Evolutionary conservation across 768 basidiomycete genomes (phyloP).

Genomic region (Thelephora aurantiotincta): DNA sequence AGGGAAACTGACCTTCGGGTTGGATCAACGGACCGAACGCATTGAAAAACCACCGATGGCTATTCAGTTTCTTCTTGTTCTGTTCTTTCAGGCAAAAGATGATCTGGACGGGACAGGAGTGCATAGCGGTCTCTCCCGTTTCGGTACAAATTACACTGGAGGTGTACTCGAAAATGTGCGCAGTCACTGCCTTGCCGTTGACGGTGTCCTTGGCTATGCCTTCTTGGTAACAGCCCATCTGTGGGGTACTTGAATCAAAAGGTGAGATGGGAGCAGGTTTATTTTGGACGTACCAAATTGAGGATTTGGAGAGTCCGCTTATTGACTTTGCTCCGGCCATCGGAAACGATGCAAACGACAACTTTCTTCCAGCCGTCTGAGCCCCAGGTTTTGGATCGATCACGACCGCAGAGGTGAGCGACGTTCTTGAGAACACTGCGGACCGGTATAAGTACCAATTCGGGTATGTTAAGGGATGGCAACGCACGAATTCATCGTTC

Average conservation of each 20-base stretch:
- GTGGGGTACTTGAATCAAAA: constrained; percentile 2
- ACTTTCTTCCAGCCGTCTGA: constrained; percentile 83
- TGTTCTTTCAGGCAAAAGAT: constrained; percentile 90
- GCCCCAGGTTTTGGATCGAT: constrained; percentile 72
- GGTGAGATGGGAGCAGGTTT: constrained; percentile 9
- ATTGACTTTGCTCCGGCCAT: constrained; percentile 78
- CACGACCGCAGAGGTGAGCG: constrained; percentile 60
- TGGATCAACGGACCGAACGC: constrained; percentile 81
- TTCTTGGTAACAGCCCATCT: constrained; percentile 85
- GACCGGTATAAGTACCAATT: background rate
- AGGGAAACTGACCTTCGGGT: constrained; percentile 46
- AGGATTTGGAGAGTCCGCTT: constrained; percentile 85
- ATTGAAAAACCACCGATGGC: constrained; percentile 97
- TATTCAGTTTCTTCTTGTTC: constrained; percentile 96
- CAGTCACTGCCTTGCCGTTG: constrained; percentile 81
- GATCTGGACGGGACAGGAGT: constrained; percentile 72
- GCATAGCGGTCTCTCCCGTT: constrained; percentile 62
- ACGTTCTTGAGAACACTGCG: constrained; percentile 75
- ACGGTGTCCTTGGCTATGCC: constrained; percentile 84
- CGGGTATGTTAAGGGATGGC: background rate
- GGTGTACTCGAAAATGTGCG: constrained; percentile 91
- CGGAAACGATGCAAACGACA: constrained; percentile 78
- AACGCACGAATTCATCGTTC: constrained; percentile 75
- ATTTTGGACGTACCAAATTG: constrained; percentile 36
- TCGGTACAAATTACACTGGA: constrained; percentile 68